Evolutionary conservation across 345 rosid genomes (phyloP), one percentile per base, ranked within the genome.

Genomic region (Aquilaria yunnanensis): DNA sequence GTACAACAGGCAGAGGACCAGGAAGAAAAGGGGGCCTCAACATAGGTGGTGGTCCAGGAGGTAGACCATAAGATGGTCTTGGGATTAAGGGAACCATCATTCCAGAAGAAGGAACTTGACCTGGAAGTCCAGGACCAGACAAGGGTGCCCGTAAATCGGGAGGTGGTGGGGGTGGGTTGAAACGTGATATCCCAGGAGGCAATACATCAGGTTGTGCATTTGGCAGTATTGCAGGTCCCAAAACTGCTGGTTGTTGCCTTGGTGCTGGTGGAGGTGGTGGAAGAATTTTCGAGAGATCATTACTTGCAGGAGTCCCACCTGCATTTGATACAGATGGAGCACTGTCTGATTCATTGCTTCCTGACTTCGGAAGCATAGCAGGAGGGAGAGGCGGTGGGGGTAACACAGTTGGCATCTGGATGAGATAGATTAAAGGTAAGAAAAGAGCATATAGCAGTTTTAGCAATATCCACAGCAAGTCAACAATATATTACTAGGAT

Each of bases 11-110:
- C 7, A 97, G 97, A 61, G 96, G 97, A 51, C 99, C 97, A 4
- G 99, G 97, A 46, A 96, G 99, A 68, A 90, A 92, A 0, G 99
- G 99, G 32, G 97, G 97, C 63, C 91, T 88, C 96, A 94, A 80
- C 96, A 88, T 82, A 16, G 87, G 84, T 23, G 97, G 96, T 14
- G 81, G 93, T 60, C 95, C 96, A 53, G 89, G 91, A 13, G 88
- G 93, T 43, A 79, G 92, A 67, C 96, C 89, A 82, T 79, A 90
- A 23, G 96, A 96, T 73, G 92, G 97, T 70, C 90, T 82, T 48
- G 92, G 84, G 50, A 88, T 67, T 32, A 88, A 59, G 14, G 96
- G 92, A 57, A 78, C 81, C 82, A 81, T 69, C 79, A 85, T 71
- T 62, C 90, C 98, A 30, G 90, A 81, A 47, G 77, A 78, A 58